Conservation (phyloP, 805 yeast species). For the Candida khao-thaluensis region DNA sequence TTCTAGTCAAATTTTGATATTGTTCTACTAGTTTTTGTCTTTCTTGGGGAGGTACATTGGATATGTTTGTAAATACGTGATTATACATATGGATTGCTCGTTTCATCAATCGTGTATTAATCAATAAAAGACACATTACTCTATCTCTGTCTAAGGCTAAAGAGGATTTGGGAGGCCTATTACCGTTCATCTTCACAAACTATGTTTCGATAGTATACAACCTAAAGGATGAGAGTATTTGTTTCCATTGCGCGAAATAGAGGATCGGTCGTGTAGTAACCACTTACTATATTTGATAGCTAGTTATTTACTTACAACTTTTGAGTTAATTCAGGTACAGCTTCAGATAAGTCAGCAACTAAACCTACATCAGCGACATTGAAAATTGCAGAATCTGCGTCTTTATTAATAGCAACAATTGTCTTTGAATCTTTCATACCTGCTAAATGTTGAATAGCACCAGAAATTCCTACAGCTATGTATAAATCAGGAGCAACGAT, state of each 20-base stretch:
- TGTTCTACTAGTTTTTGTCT: slow-evolving; percentile 33
- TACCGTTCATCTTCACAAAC: slow-evolving; percentile 5
- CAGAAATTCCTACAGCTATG: slow-evolving; percentile 90
- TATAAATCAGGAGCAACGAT: slow-evolving; percentile 95
- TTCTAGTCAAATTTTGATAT: slow-evolving; percentile 39
- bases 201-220: no score
- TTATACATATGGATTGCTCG: slow-evolving; percentile 38
- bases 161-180: slow-evolving; percentile 4
- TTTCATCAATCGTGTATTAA: slow-evolving; percentile 43
- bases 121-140: slow-evolving; percentile 41
- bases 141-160: slow-evolving; percentile 32
- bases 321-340: slow-evolving; percentile 85
- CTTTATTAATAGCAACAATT: slow-evolving; percentile 92
- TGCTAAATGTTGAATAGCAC: slow-evolving; percentile 97
- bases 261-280: not conserved
- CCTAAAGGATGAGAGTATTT: no score
- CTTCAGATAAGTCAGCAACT: slow-evolving; percentile 83
- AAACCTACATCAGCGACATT: slow-evolving; percentile 86
- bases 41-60: slow-evolving; percentile 25
- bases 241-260: not conserved
- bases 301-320: slow-evolving; percentile 45
- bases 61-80: slow-evolving; percentile 30
- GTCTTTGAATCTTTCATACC: slow-evolving; percentile 97
- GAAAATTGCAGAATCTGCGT: slow-evolving; percentile 91
- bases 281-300: not conserved